Evolutionary conservation across 805 yeast genomes (phyloP).

Genomic region (Nakazawaea ernobii): DNA sequence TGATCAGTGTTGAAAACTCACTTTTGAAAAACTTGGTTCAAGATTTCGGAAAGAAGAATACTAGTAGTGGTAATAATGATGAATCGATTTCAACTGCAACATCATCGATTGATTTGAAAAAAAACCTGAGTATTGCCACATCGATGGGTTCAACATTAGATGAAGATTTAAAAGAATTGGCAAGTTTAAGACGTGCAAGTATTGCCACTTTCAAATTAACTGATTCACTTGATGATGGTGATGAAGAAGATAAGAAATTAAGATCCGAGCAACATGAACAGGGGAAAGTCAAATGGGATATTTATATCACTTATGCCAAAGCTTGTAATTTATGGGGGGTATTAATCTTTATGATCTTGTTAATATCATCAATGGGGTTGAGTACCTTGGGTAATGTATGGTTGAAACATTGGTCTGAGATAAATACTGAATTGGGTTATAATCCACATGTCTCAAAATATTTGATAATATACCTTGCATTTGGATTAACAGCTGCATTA

Average conservation of each 20-base stretch:
- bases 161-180: constrained; percentile 27
- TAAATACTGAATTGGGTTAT: constrained; percentile 59
- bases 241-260: constrained; percentile 32
- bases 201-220: constrained; percentile 41
- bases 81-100: constrained; percentile 14
- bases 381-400: constrained; percentile 50
- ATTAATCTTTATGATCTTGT: constrained; percentile 44
- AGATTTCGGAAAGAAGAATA: constrained; percentile 54
- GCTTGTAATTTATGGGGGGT: constrained; percentile 80
- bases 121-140: constrained; percentile 16
- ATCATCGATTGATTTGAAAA: constrained; percentile 13
- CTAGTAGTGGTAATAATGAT: constrained; percentile 14
- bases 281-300: constrained; percentile 88
- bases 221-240: constrained; percentile 29
- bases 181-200: constrained; percentile 59
- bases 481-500: constrained; percentile 66
- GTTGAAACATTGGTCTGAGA: constrained; percentile 76
- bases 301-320: constrained; percentile 75
- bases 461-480: constrained; percentile 64
- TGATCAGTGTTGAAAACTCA: constrained; percentile 39
- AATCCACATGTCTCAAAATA: constrained; percentile 74
- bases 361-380: constrained; percentile 47
- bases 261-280: constrained; percentile 79
- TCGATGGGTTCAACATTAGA: constrained; percentile 14
- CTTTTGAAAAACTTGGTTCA: constrained; percentile 47